Conservation (phyloP, 257 asterid species). For the Scutellaria galericulata region DNA sequence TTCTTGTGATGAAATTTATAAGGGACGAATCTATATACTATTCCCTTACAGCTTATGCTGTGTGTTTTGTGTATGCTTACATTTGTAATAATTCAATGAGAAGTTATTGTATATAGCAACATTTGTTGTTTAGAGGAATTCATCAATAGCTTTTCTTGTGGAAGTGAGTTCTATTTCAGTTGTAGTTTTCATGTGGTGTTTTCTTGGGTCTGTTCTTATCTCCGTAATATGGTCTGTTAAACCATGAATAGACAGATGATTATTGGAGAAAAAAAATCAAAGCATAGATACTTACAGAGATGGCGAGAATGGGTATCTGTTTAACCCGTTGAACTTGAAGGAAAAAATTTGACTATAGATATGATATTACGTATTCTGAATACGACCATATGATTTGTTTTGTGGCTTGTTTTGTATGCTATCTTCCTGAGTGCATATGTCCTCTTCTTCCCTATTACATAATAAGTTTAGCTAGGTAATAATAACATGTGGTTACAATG, state of each 20-base stretch:
- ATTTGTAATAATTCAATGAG: not conserved
- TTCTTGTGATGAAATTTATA: not conserved
- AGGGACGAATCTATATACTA: too few species aligned
- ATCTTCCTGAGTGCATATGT: not conserved
- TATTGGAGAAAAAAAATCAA: not conserved
- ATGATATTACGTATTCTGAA: not conserved
- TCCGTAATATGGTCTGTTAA: not conserved
- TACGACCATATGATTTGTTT: not conserved
- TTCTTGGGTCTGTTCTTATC: not conserved
- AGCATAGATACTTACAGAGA: not conserved
- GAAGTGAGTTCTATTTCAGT: not conserved
- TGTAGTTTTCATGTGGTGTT: not conserved
- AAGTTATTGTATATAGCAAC: not conserved
- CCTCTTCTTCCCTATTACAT: not conserved
- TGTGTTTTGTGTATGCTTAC: not conserved
- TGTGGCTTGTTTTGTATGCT: not conserved
- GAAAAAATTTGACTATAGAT: not conserved
- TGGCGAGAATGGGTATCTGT: too few species aligned
- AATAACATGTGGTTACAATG: not conserved
- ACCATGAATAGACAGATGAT: not conserved
- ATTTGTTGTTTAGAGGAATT: not conserved
- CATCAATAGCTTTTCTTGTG: not conserved
- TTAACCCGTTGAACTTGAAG: not conserved
- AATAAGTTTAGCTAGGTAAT: not conserved
- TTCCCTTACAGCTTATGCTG: not conserved